Conservation (phyloP, 164 flowering plant genomes). For the Annona cherimola region DNA sequence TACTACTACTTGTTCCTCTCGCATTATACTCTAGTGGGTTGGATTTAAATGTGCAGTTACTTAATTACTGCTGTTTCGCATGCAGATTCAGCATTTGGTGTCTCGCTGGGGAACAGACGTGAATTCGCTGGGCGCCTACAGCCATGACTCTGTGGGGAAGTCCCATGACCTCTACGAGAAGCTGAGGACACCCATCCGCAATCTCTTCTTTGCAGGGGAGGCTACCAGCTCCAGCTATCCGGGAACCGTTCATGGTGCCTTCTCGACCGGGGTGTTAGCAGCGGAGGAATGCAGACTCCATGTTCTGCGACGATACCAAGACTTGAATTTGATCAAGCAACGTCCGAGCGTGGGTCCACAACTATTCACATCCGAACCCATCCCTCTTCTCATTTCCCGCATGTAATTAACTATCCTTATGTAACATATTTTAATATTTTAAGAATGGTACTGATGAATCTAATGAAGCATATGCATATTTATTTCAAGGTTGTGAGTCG, state of each 20-base stretch:
- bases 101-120: conserved; percentile 88
- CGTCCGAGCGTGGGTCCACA: conserved; percentile 53
- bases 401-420: too few species aligned
- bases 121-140: conserved; percentile 84
- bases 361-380: conserved; percentile 35
- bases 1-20: background rate
- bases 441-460: too few species aligned
- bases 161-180: conserved; percentile 79
- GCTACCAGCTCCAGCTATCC: conserved; percentile 72
- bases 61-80: background rate
- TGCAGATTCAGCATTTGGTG: conserved; percentile 86
- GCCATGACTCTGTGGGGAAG: conserved; percentile 80
- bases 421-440: too few species aligned
- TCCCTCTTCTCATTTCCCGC: conserved; percentile 79
- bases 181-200: conserved; percentile 83
- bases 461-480: too few species aligned
- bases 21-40: background rate
- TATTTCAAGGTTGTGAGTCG: too few species aligned
- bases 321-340: conserved; percentile 61
- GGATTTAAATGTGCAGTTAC: background rate
- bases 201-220: conserved; percentile 96
- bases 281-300: conserved; percentile 96
- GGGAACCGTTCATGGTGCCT: conserved; percentile 96
- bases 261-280: conserved; percentile 84
- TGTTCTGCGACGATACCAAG: conserved; percentile 71